Conservation (phyloP, 2,329 filamentous ascomycete genomes). For the Penicillium occitanis region DNA sequence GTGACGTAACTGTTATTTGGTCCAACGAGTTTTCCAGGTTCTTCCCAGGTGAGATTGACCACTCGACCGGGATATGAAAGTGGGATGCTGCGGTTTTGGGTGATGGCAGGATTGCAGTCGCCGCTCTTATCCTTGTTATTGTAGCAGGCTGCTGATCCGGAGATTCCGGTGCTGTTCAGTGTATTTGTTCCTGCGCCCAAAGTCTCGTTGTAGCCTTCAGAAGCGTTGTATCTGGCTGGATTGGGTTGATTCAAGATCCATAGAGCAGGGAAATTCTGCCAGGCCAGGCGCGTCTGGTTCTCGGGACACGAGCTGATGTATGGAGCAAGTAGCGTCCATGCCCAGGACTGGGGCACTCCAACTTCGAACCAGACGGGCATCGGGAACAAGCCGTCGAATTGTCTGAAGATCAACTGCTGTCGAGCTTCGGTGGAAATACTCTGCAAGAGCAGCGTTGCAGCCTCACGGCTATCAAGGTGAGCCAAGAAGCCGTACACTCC, state of each 20-base stretch:
- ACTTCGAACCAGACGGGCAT: constrained; percentile 82
- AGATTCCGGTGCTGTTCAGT: constrained; percentile 39
- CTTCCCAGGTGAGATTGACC: constrained; percentile 72
- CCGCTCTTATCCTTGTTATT: constrained; percentile 51
- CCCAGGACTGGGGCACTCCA: constrained; percentile 79
- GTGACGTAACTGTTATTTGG: constrained; percentile 84
- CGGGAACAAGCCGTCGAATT: constrained; percentile 75
- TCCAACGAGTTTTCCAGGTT: constrained; percentile 65
- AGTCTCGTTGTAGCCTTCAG: constrained; percentile 64
- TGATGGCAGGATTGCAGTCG: constrained; percentile 64
- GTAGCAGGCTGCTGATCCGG: constrained; percentile 55
- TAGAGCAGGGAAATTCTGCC: constrained; percentile 80
- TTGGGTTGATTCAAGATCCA: constrained; percentile 75
- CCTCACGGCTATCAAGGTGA: constrained; percentile 73
- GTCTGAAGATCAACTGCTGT: constrained; percentile 81
- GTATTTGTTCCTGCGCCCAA: constrained; percentile 39
- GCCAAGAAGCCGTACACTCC: constrained; percentile 79
- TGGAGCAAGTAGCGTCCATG: constrained; percentile 76
- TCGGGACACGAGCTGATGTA: constrained; percentile 75
- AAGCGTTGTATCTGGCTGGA: constrained; percentile 64
- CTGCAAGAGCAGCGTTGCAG: constrained; percentile 70
- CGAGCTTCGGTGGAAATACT: constrained; percentile 76
- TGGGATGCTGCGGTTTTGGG: constrained; percentile 67
- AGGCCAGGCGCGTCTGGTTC: constrained; percentile 71
- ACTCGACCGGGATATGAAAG: constrained; percentile 72